Evolutionary conservation across 2,329 filamentous ascomycete species (phyloP), one percentile per base, ranked within the genome.

Genomic region (Sphaerulina populicola): DNA sequence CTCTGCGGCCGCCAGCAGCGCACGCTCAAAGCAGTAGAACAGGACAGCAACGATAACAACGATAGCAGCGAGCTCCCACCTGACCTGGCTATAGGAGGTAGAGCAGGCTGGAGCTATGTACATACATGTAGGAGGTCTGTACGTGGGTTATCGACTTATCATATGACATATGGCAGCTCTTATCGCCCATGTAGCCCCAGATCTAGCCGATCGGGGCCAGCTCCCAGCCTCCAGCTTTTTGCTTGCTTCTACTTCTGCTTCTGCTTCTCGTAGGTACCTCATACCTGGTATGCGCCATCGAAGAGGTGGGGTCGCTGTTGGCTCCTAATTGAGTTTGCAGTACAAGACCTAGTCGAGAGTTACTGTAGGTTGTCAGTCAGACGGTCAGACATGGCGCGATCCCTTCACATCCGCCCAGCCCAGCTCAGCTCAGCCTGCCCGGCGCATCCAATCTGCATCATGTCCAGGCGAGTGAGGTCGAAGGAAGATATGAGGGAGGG

Each of bases 131-230:
- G n/a, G n/a, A n/a, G n/a, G 6, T 7, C 3, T 27, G 23, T 18
- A 42, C 30, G 14, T 12, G 30, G 38, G 36, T 15, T 37, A 47
- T 47, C 18, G 18, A 18, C 18, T 18, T 18, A 18, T 18, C 18
- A 18, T 18, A 18, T 18, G 18, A 18, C 36, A 48, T 47, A 40
- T 41, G 45, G 29, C 38, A 57, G 53, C 55, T 59, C 54, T 59
- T 57, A 60, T 60, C 57, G 52, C 29, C 15, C 31, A 7, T 27
- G 15, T 12, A 8, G 11, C 31, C 31, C 39, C 4, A 18, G 18
- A 41, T 41, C 15, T 41, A 48, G n/a, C 38, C 46, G 46, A 40
- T 41, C 37, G 31, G 18, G 12, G 46, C 10, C 38, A 31, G 37
- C 37, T 36, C 45, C 45, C 45, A 48, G 45, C 45, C 29, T 27